A percentile compares a stretch with the other conserved stretches of the same genome.
These are phyloP conservation scores for Peniophora sp. DNA, from an alignment of 1,284 basidiomycete genomes.

Conservation along the genomic window DNA sequence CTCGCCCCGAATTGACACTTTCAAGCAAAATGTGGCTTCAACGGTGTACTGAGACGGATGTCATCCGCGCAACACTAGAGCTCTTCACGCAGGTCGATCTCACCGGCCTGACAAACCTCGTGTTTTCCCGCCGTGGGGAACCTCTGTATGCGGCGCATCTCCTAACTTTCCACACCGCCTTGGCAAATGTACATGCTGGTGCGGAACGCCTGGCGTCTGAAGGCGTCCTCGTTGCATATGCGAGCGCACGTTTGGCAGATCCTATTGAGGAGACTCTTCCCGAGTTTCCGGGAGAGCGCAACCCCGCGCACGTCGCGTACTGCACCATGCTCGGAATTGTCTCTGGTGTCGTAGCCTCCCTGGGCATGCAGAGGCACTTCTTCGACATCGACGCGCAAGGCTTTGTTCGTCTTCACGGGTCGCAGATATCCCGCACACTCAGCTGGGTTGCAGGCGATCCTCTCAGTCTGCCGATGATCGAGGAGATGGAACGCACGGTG, in stretches of 20 bases:
- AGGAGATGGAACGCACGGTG: constrained; percentile 75
- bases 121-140: constrained; percentile 53
- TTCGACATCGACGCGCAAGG: constrained; percentile 82
- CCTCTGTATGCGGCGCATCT: constrained; percentile 70
- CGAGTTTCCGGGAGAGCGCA: constrained; percentile 65
- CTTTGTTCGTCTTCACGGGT: constrained; percentile 78
- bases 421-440: constrained; percentile 71
- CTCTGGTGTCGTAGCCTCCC: constrained; percentile 61
- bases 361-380: constrained; percentile 69
- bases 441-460: constrained; percentile 75
- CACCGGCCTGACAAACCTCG: constrained; percentile 56
- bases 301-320: constrained; percentile 74
- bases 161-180: constrained; percentile 78
- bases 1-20: constrained; percentile 54
- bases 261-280: constrained; percentile 61
- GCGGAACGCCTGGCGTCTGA: constrained; percentile 84
- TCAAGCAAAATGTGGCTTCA: constrained; percentile 72
- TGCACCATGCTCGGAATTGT: constrained; percentile 81
- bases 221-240: constrained; percentile 76
- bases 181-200: constrained; percentile 70
- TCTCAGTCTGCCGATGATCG: constrained; percentile 63
- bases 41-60: constrained; percentile 74
- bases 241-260: constrained; percentile 75
- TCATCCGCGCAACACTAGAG: constrained; percentile 72
- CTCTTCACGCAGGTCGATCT: constrained; percentile 66